Conservation (phyloP, 495 filamentous ascomycete genomes). For the Annulohypoxylon stygium region DNA sequence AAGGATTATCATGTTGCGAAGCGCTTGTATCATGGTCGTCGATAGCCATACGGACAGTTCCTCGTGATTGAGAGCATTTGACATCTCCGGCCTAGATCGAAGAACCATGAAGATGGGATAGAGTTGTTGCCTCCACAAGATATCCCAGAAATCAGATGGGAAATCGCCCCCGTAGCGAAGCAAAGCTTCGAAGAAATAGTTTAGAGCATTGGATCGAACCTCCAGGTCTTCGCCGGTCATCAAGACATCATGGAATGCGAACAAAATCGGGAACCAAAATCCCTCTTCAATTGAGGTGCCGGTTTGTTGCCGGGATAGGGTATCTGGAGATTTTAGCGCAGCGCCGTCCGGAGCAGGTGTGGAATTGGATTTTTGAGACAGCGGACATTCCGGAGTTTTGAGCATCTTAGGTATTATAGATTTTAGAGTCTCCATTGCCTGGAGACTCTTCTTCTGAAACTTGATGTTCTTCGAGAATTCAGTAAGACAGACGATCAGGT, state of each 20-base stretch:
- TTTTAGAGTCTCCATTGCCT: constrained; percentile 95
- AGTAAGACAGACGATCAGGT: constrained; percentile 94
- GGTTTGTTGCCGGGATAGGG: constrained; percentile 56
- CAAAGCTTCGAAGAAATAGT: constrained; percentile 94
- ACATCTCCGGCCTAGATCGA: constrained; percentile 95
- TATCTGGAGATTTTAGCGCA: constrained; percentile 50
- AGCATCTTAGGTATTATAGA: constrained; percentile 94
- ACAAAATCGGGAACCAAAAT: constrained; percentile 97
- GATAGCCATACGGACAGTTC: constrained; percentile 99
- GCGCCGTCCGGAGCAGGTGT: constrained; percentile 51
- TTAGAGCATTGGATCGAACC: constrained; percentile 91
- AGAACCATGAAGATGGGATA: constrained; percentile 99
- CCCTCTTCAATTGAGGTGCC: constrained; percentile 89
- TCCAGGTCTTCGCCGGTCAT: constrained; percentile 99
- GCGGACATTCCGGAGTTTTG: constrained; percentile 92
- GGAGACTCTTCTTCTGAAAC: constrained; percentile 97
- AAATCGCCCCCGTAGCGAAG: constrained; percentile 92
- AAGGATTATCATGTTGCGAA: constrained; percentile 97
- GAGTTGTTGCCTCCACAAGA: constrained; percentile 94
- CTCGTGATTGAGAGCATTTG: constrained; percentile 91
- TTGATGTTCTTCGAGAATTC: constrained; percentile 98
- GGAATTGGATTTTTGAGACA: constrained; percentile 69
- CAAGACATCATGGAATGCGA: constrained; percentile 97
- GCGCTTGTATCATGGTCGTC: constrained; percentile 98
- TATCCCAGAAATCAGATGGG: constrained; percentile 96